phyloP scores from a whole-genome alignment of 2,329 filamentous ascomycete genomes.

The Penicillium hesseltinei region DNA sequence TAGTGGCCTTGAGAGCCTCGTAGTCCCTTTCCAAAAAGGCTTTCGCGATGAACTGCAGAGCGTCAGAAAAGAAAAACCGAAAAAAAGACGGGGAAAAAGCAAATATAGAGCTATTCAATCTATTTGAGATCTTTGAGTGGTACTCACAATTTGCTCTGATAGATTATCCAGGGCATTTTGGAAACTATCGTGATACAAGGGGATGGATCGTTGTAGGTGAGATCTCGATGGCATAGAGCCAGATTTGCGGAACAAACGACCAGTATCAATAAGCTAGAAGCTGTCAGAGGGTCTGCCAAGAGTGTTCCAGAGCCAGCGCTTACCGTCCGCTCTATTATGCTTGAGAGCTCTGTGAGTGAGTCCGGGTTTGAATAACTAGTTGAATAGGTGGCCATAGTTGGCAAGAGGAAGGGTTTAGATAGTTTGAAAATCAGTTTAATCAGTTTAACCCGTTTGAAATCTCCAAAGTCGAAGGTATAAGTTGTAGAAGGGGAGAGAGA shows the following conservation, averaged over 20 bases:
- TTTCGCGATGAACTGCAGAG: slow-evolving; percentile 42
- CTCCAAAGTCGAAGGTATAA: background rate
- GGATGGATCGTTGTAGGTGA: slow-evolving; percentile 40
- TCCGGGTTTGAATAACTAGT: slow-evolving; percentile 8
- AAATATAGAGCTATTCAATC: background rate
- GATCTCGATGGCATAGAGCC: slow-evolving; percentile 35
- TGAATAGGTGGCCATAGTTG: slow-evolving; percentile 1
- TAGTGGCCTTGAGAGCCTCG: slow-evolving; percentile 35
- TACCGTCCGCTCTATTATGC: slow-evolving; percentile 11
- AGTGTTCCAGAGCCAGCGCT: slow-evolving; percentile 5
- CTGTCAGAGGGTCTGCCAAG: slow-evolving; percentile 18
- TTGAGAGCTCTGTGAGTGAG: slow-evolving; percentile 10
- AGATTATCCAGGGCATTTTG: slow-evolving; percentile 41
- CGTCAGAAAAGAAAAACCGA: slow-evolving; percentile 6
- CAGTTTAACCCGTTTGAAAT: too few species aligned
- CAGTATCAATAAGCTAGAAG: slow-evolving; percentile 42
- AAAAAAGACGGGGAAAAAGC: background rate
- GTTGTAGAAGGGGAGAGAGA: background rate
- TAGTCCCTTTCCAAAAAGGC: slow-evolving; percentile 45
- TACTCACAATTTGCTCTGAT: slow-evolving; percentile 44
- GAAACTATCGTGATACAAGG: slow-evolving; percentile 39
- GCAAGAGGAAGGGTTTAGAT: too few species aligned
- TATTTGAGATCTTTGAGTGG: background rate
- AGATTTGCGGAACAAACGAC: slow-evolving; percentile 40
- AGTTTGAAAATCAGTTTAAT: too few species aligned